Percentiles rank a stretch among this genome's conserved stretches.
phyloP scores from a whole-genome alignment of 208 protist genomes.

The Wallacemonas sp. region DNA sequence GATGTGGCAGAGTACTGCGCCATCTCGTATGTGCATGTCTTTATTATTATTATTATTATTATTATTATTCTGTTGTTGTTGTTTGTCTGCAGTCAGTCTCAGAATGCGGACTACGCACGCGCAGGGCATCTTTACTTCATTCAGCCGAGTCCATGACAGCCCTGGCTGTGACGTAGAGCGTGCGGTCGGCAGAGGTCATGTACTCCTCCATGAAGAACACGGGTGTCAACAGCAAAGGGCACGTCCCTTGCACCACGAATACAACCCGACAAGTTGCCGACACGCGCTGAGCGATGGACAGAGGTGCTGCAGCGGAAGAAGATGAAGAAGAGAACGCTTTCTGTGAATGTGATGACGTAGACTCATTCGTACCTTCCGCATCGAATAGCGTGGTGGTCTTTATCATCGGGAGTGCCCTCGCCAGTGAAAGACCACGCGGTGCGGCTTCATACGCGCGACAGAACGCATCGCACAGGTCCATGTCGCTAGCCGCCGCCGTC shows the following conservation, averaged over 20 bases:
- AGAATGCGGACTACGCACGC: no score
- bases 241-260: conserved; percentile 2
- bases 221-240: neutral
- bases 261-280: neutral
- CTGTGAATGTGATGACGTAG: no score
- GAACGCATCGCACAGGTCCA: neutral
- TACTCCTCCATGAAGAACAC: conserved; percentile 3
- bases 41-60: no score
- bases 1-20: no score
- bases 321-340: no score
- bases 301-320: no score
- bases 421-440: neutral
- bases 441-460: neutral
- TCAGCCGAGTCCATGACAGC: neutral
- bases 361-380: no score
- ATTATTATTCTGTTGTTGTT: no score
- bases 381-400: neutral
- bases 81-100: no score
- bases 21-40: no score
- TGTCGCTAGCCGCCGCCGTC: neutral
- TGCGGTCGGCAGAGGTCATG: neutral
- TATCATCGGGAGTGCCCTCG: neutral
- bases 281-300: no score
- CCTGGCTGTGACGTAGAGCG: conserved; percentile 1
- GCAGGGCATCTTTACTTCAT: neutral